Base-by-base conservation (phyloP, 2,329 filamentous ascomycete genomes). In the Dothiorella sarmentorum region DNA sequence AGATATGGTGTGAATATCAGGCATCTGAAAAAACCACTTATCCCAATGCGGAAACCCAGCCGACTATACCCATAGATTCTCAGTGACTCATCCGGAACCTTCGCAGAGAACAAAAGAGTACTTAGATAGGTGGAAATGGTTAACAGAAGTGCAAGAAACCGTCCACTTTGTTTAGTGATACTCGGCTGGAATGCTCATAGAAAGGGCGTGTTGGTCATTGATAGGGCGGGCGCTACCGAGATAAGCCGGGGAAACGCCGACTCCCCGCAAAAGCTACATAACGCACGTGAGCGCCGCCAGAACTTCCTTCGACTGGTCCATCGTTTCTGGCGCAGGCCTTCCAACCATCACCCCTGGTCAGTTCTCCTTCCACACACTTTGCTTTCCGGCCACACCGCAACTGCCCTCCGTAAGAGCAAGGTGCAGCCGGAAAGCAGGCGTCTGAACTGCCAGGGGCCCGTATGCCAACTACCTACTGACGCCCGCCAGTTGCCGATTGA, bases 291-390 rank as follows among this genome's bases (percentile, higher is more conserved):
- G 37, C 22, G 22, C 24, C 49, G 29, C 49, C 49, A 29, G 7
- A 53, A n/a, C n/a, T n/a, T n/a, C n/a, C 33, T 40, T 37, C 35
- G 22, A 53, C 33, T 53, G 35, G 33, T 13, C 49, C 49, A 27
- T 35, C 22, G 29, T 40, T 35, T 53, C 22, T 35, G 33, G 33
- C 33, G 24, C 49, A 53, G 49, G 33, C 37, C 35, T 53, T 18
- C 35, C 49, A 52, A 27, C 33, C 24, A 38, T 35, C 29, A 31
- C 35, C 49, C 49, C 49, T 53, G 49, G 49, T 53, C 35, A 53
- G 49, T 42, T n/a, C 18, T 26, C 49, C 49, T 31, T 29, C 49
- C 45, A 37, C 20, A 53, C n/a, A 15, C 29, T 13, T 53, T 17
- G 33, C 33, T 3, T 26, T 26, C 13, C 35, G 17, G 49, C 22